Evolutionary conservation across 2,329 filamentous ascomycete genomes (phyloP).

Genomic region (Colletotrichum simmondsii): DNA sequence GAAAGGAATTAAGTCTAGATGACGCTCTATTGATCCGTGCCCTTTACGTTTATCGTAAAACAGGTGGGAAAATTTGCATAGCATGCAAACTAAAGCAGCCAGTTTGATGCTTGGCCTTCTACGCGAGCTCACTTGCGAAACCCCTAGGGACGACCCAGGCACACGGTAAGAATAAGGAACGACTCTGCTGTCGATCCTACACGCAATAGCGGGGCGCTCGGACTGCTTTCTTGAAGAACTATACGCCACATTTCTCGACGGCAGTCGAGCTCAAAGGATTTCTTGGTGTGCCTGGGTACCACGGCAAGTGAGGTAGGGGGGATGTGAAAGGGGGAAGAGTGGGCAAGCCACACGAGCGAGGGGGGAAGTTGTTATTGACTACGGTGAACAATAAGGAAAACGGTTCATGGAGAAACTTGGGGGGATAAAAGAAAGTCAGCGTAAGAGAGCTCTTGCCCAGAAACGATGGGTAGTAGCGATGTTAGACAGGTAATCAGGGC

Average conservation of each 20-base stretch:
- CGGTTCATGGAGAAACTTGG: background rate
- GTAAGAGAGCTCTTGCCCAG: background rate
- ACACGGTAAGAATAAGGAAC: background rate
- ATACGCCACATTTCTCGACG: background rate
- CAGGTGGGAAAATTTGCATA: background rate
- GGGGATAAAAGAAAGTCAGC: too few species aligned
- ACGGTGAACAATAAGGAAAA: background rate
- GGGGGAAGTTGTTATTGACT: background rate
- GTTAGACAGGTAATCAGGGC: background rate
- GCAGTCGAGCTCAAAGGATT: background rate
- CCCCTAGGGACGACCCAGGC: background rate
- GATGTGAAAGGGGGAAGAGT: background rate
- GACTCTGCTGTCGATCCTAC: background rate
- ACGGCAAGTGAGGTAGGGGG: background rate
- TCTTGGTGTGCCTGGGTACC: too few species aligned
- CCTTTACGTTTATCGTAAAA: too few species aligned
- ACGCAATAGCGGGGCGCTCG: background rate
- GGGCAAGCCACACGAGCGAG: background rate
- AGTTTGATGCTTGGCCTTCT: background rate
- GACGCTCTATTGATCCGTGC: background rate
- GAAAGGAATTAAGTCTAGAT: background rate
- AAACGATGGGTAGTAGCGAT: background rate
- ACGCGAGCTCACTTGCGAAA: background rate
- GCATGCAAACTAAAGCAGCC: background rate
- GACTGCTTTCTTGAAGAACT: background rate